These are phyloP conservation scores for Antitrichia curtipendula DNA, from an alignment of 225 moss, liverwort and hornwort species.

Conservation along the genomic window DNA sequence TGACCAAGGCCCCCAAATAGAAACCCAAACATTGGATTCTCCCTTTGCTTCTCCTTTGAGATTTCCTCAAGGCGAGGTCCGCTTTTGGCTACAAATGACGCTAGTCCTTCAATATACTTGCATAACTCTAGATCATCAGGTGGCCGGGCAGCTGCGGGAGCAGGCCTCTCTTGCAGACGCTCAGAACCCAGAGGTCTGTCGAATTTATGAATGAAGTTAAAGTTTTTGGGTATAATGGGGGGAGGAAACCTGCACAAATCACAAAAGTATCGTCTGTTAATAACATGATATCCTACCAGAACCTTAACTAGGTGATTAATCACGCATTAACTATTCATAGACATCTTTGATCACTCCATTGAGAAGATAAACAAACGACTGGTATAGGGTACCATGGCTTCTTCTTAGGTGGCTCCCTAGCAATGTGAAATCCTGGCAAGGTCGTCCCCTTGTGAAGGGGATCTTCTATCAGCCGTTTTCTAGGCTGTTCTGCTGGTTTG, in stretches of 20 bases:
- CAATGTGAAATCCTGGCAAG: slow-evolving; percentile 63
- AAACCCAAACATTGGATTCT: slow-evolving; percentile 73
- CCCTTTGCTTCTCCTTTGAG: slow-evolving; percentile 67
- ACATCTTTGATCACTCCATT: neutral
- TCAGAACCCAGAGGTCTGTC: slow-evolving; percentile 32
- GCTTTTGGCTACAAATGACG: slow-evolving; percentile 82
- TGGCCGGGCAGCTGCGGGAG: slow-evolving; percentile 48
- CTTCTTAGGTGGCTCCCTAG: slow-evolving; percentile 38
- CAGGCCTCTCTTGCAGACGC: slow-evolving; percentile 28
- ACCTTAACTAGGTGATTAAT: neutral
- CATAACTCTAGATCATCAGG: slow-evolving; percentile 40
- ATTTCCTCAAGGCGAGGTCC: slow-evolving; percentile 82
- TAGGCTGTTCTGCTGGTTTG: slow-evolving; percentile 15
- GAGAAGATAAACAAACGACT: neutral
- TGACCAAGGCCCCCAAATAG: slow-evolving; percentile 66
- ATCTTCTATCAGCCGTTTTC: slow-evolving; percentile 26
- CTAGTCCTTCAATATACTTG: slow-evolving; percentile 74
- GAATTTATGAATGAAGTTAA: slow-evolving; percentile 38
- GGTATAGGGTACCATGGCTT: slow-evolving; percentile 34
- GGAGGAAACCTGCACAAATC: slow-evolving; percentile 52
- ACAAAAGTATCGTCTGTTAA: neutral
- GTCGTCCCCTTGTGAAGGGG: slow-evolving; percentile 29
- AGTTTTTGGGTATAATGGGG: slow-evolving; percentile 41
- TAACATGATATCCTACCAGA: neutral
- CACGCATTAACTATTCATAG: neutral